phyloP scores from a whole-genome alignment of 1,139 yeast genomes.

The Candida sanyaensis region DNA sequence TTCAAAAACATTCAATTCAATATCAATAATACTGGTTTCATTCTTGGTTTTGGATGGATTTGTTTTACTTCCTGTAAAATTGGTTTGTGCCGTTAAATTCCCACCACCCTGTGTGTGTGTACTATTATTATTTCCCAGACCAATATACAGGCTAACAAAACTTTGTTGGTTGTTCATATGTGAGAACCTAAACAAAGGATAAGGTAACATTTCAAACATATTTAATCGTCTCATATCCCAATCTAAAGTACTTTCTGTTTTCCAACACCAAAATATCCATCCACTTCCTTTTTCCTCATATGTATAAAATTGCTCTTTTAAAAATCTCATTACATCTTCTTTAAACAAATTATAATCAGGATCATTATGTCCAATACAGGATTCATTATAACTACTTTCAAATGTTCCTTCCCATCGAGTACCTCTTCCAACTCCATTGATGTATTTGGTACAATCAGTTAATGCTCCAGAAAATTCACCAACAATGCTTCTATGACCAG shows the following conservation, averaged over 20 bases:
- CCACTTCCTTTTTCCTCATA: constrained; percentile 20
- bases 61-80: not conserved
- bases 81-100: not conserved
- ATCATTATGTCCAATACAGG: constrained; percentile 22
- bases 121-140: not conserved
- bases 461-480: constrained; percentile 31
- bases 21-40: not conserved
- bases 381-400: constrained; percentile 14
- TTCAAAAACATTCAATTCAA: not conserved
- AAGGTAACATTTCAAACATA: constrained; percentile 11
- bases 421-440: constrained; percentile 28
- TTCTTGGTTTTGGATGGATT: not conserved
- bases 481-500: constrained; percentile 21
- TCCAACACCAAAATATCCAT: constrained; percentile 58
- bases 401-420: constrained; percentile 25
- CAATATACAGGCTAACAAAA: not conserved
- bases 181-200: constrained; percentile 8
- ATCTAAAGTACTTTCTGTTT: constrained; percentile 24
- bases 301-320: constrained; percentile 21
- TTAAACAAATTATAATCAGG: constrained; percentile 13
- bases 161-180: not conserved
- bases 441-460: constrained; percentile 27
- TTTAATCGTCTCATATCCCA: constrained; percentile 22
- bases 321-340: constrained; percentile 19
- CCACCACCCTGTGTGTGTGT: too few species aligned